phyloP scores from a whole-genome alignment of 139 green algal genomes.

The Coccomyxa sp. region DNA sequence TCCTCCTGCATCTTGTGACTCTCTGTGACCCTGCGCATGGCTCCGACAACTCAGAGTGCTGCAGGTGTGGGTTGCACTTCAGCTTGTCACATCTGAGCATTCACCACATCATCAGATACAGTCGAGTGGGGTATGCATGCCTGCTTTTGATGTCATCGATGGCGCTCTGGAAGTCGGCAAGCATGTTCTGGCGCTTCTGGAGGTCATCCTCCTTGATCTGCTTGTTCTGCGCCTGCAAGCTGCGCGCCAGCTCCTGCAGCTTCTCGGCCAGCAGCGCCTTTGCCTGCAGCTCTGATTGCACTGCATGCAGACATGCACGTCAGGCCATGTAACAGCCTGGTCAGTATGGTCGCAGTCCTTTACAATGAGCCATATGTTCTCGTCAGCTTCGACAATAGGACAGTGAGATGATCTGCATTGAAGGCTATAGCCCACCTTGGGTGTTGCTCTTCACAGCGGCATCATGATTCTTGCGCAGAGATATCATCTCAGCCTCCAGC shows the following conservation, averaged over 20 bases:
- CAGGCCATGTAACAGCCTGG: not conserved
- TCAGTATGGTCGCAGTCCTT: no score
- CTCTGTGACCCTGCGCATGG: slow-evolving; percentile 1
- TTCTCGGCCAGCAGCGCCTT: slow-evolving; percentile 24
- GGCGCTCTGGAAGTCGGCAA: slow-evolving; percentile 11
- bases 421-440: not conserved
- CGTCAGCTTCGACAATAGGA: no score
- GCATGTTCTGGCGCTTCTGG: slow-evolving; percentile 7
- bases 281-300: not conserved
- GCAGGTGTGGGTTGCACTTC: no score
- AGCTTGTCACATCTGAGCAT: no score
- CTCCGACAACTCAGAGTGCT: no score
- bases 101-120: no score
- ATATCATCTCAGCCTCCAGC: not conserved
- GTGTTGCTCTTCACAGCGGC: not conserved
- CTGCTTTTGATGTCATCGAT: slow-evolving; percentile 7
- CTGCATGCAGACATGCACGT: not conserved
- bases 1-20: not conserved
- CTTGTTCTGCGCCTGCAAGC: slow-evolving; percentile 38
- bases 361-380: no score
- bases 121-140: no score
- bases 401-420: no score
- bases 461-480: not conserved
- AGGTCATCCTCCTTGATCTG: slow-evolving; percentile 22
- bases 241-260: slow-evolving; percentile 36